A percentile compares a stretch with the other conserved stretches of the same genome.
phyloP scores from a whole-genome alignment of 2,329 filamentous ascomycete species.

The Diplocarpon mali region DNA sequence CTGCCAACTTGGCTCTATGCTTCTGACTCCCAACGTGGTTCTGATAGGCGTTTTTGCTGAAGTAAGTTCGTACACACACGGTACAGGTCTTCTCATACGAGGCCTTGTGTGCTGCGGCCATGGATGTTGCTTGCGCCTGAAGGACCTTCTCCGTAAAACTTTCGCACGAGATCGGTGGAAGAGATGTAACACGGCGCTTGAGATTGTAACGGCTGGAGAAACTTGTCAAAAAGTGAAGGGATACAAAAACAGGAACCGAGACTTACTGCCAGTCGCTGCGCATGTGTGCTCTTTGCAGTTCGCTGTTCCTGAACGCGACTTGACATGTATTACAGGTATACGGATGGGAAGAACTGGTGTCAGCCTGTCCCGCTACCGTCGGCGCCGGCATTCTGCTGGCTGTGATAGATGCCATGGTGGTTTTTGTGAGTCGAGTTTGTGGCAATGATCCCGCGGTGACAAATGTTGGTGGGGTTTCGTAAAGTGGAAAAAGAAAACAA shows the following conservation, averaged over 20 bases:
- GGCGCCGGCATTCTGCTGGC: slow-evolving; percentile 26
- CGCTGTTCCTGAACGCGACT: slow-evolving; percentile 88
- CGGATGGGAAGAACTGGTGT: slow-evolving; percentile 53
- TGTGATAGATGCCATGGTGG: slow-evolving; percentile 38
- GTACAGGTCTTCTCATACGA: slow-evolving; percentile 77
- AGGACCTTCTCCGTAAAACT: slow-evolving; percentile 93
- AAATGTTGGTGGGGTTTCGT: no score
- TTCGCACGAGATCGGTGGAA: slow-evolving; percentile 85
- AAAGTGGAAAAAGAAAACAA: no score
- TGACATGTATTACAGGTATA: slow-evolving; percentile 98
- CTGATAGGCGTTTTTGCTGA: slow-evolving; percentile 88
- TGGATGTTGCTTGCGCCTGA: slow-evolving; percentile 75
- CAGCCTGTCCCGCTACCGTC: slow-evolving; percentile 10
- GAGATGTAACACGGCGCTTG: slow-evolving; percentile 81
- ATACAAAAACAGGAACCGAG: slow-evolving; percentile 3
- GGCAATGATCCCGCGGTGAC: no score
- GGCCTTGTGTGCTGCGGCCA: slow-evolving; percentile 76
- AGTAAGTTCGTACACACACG: slow-evolving; percentile 84
- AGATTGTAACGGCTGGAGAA: slow-evolving; percentile 74
- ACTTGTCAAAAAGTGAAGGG: slow-evolving; percentile 13
- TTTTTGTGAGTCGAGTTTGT: neutral
- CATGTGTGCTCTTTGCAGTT: slow-evolving; percentile 92
- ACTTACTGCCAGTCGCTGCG: slow-evolving; percentile 97
- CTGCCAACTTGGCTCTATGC: slow-evolving; percentile 61
- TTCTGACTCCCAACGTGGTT: slow-evolving; percentile 90